These are phyloP conservation scores for Sphagnum contortum DNA, from an alignment of 225 moss, liverwort and hornwort genomes.

Conservation along the genomic window DNA sequence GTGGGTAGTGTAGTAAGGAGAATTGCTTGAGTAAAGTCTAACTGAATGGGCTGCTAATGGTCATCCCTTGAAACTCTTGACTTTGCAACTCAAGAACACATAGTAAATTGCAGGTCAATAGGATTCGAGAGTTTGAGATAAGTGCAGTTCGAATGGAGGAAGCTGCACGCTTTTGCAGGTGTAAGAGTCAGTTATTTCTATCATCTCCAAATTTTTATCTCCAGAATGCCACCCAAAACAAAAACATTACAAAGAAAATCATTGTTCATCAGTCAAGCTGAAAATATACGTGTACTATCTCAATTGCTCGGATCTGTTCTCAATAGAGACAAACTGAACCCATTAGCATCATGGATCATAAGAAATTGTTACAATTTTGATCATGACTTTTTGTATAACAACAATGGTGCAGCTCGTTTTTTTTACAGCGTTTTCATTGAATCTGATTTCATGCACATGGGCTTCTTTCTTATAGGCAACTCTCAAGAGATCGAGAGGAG, in stretches of 20 bases:
- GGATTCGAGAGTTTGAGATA: constrained; percentile 50
- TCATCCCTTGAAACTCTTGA: no score
- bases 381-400: background rate
- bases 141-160: constrained; percentile 64
- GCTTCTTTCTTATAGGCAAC: constrained; percentile 31
- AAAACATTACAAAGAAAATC: background rate
- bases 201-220: background rate
- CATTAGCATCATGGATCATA: background rate
- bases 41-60: no score
- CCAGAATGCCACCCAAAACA: background rate
- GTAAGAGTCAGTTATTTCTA: background rate
- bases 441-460: background rate
- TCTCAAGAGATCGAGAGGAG: constrained; percentile 62
- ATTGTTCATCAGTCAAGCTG: background rate
- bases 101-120: constrained; percentile 29
- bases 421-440: no score
- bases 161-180: constrained; percentile 64
- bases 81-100: no score
- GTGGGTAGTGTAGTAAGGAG: no score
- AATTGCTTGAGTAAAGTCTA: no score
- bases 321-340: no score
- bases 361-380: background rate
- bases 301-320: no score
- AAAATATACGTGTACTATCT: background rate
- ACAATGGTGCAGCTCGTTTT: no score